Percentiles rank a stretch among this genome's conserved stretches.
These are phyloP conservation scores for Tubosaeta brunneosetosa DNA, from an alignment of 768 basidiomycete species.

Conservation along the genomic window DNA sequence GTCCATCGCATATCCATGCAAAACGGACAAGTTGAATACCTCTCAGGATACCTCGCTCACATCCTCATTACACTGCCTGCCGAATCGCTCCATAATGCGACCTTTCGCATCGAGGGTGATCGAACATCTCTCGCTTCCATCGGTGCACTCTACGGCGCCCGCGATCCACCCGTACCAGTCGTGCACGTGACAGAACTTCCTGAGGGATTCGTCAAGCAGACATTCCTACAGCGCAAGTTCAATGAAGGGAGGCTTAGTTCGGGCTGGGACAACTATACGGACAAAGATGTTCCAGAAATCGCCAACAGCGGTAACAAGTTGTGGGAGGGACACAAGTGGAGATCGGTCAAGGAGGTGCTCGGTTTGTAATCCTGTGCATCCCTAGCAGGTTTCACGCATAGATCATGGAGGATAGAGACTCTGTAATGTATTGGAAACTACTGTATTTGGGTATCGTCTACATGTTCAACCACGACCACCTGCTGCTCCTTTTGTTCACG, in stretches of 20 bases:
- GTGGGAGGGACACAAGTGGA: constrained; percentile 35
- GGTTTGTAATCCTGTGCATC: constrained; percentile 14
- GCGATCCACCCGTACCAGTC: constrained; percentile 17
- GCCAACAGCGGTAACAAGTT: constrained; percentile 29
- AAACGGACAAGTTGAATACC: constrained; percentile 1
- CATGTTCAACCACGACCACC: constrained; percentile 17
- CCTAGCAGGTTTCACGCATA: no score
- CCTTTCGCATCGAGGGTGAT: constrained; percentile 37
- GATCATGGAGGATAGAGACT: no score
- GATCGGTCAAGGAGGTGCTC: constrained; percentile 24
- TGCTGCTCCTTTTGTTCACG: constrained; percentile 15
- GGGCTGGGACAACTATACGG: constrained; percentile 31
- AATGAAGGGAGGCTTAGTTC: constrained; percentile 30
- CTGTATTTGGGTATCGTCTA: neutral
- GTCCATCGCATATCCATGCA: neutral
- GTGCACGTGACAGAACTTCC: constrained; percentile 24
- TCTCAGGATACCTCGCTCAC: constrained; percentile 34
- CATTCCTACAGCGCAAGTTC: constrained; percentile 27
- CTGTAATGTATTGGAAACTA: neutral
- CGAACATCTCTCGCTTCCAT: constrained; percentile 23
- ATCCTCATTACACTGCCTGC: constrained; percentile 29
- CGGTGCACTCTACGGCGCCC: constrained; percentile 26
- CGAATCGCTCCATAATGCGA: constrained; percentile 23
- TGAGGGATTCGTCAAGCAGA: constrained; percentile 27
- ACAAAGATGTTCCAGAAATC: constrained; percentile 28